phyloP scores from a whole-genome alignment of 73 alveolate species.

The Effrenium voratum region DNA sequence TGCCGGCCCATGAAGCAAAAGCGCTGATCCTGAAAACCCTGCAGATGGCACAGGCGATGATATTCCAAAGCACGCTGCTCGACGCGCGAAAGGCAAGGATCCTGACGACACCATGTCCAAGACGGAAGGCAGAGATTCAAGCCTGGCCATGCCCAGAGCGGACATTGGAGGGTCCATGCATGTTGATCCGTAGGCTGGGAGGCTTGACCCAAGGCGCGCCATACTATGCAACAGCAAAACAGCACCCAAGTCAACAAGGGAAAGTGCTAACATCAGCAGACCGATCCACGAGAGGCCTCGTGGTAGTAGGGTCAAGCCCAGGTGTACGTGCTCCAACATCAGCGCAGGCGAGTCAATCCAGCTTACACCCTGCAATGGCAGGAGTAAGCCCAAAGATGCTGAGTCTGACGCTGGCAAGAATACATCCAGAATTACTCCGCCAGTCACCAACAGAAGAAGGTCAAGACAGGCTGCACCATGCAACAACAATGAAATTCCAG shows the following conservation, averaged over 20 bases:
- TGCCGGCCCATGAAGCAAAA: not conserved
- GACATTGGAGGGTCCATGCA: not conserved
- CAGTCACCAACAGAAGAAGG: not conserved
- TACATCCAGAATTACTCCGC: not conserved
- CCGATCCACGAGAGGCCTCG: not conserved
- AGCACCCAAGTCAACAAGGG: not conserved
- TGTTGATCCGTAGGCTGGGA: not conserved
- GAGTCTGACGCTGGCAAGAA: not conserved
- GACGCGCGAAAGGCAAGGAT: no score
- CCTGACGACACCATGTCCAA: not conserved
- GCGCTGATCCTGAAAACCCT: no score
- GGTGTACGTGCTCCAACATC: not conserved
- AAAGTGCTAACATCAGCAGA: not conserved
- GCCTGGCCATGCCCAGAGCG: not conserved
- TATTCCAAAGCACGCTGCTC: not conserved
- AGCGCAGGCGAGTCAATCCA: not conserved
- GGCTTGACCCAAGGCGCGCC: not conserved
- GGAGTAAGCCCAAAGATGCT: not conserved
- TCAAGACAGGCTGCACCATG: conserved; percentile 1
- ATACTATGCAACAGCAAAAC: not conserved
- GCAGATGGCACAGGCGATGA: not conserved
- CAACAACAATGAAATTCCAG: not conserved
- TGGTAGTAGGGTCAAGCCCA: not conserved
- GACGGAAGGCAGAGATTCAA: not conserved
- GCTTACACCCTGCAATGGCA: not conserved